Percentiles rank a stretch among this genome's conserved stretches.
Evolutionary conservation across 441 rosid species (phyloP).

Genomic region (Corymbia calophylla): DNA sequence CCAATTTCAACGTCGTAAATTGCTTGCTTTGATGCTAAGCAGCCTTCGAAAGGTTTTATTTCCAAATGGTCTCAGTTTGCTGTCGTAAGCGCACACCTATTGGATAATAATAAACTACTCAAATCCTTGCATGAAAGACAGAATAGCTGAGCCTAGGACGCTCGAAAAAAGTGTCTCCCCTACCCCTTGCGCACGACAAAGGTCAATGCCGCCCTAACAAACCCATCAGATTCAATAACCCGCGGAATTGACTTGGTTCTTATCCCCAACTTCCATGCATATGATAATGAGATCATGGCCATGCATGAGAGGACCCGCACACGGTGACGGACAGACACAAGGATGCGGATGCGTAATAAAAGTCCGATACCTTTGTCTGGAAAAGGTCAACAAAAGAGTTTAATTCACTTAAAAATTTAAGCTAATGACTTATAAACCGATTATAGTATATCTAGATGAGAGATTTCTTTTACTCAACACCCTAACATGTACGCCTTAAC

Average conservation of each 20-base stretch:
- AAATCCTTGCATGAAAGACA: background rate
- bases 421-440: fast-evolving
- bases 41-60: background rate
- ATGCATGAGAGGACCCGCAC: background rate
- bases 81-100: background rate
- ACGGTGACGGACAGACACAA: background rate
- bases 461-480: background rate
- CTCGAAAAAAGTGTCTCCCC: background rate
- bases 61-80: background rate
- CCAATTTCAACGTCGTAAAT: background rate
- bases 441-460: background rate
- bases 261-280: background rate
- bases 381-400: background rate
- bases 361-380: fast-evolving
- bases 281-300: background rate
- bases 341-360: fast-evolving
- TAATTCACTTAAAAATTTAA: background rate
- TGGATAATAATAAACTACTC: background rate
- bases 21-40: background rate
- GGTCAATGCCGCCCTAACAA: background rate
- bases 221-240: background rate
- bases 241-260: background rate
- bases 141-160: background rate
- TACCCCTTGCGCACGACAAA: background rate
- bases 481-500: background rate